Evolutionary conservation across 257 asterid species (phyloP), one percentile per base, ranked within the genome.

Genomic region (Osmanthus fragrans): DNA sequence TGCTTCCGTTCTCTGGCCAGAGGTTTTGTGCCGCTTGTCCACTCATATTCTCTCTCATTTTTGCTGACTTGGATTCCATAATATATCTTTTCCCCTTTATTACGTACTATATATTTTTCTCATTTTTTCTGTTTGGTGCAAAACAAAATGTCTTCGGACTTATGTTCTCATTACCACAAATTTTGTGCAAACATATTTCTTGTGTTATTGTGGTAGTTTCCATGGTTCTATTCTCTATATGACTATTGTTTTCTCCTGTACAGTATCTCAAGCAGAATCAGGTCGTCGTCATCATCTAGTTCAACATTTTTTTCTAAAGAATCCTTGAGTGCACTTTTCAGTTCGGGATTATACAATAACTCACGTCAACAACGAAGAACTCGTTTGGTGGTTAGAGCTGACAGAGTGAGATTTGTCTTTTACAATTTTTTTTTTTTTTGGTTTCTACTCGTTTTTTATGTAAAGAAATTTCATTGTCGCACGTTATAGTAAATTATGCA

Each of bases 371-470:
- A 85, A 51, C 92, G 96, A 82, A 92, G 94, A 70, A 68, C 87
- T 75, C 85, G 88, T 21, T 83, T 96, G 71, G 77, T 90, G 72
- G 96, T 92, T 86, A 92, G 99, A 87, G 98, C 99, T 77, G 93
- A 86, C 27, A 85, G 80, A 72, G 99, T 96, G 79, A 88, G 97
- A 81, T 70, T 42, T 60, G 30, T 77, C 25, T 42, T 32, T 32
- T 67, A 49, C 72, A 21, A 7, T 29, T 7, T 60, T 63, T 7
- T 60, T 63, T 81, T 75, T 7, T 60, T 63, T 81, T 75, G 16
- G 21, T 58, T 42, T 23, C 27, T 56, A 27, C n/a, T 23, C 23
- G 16, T 9, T 70, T 7, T 58, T 58, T 23, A 23, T 25, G 36
- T 56, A 45, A 13, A 73, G 29, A 64, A 70, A 66, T 60, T 8